Conservation (phyloP, 2,329 filamentous ascomycete genomes). For the Plenodomus tracheiphilus region DNA sequence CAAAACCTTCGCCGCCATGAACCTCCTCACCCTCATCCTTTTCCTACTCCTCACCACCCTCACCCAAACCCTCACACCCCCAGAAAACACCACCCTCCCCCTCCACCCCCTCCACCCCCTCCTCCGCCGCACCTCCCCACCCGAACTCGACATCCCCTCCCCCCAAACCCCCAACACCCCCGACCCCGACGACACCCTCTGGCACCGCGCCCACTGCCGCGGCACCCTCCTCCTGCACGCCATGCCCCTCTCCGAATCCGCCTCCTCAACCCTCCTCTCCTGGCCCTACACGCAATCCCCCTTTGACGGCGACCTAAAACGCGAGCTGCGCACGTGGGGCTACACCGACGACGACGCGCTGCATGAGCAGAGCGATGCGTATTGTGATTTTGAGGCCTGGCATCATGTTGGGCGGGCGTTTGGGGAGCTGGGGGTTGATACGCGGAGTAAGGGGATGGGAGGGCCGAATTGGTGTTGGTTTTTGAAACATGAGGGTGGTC, state of each 20-base stretch:
- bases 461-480: constrained; percentile 12
- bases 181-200: background rate
- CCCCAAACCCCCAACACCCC: background rate
- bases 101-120: background rate
- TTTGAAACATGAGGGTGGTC: constrained; percentile 2
- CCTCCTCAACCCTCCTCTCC: constrained; percentile 1
- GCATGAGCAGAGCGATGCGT: background rate
- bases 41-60: no score
- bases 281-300: constrained; percentile 7
- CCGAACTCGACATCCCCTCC: background rate
- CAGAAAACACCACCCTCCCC: no score
- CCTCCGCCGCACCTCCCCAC: constrained; percentile 11
- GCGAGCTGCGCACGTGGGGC: constrained; percentile 10
- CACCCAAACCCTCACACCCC: no score
- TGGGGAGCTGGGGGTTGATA: constrained; percentile 3
- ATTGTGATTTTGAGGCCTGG: constrained; percentile 9
- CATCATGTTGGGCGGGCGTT: constrained; percentile 3
- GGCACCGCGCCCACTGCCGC: constrained; percentile 7
- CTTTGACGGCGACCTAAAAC: constrained; percentile 7
- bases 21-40: no score
- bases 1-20: no score
- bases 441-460: background rate
- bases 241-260: constrained; percentile 5
- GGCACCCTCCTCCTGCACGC: constrained; percentile 9
- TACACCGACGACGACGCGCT: constrained; percentile 4